These are phyloP conservation scores for Tolypocladium ophioglossoides DNA, from an alignment of 2,329 filamentous ascomycete species.

Conservation along the genomic window DNA sequence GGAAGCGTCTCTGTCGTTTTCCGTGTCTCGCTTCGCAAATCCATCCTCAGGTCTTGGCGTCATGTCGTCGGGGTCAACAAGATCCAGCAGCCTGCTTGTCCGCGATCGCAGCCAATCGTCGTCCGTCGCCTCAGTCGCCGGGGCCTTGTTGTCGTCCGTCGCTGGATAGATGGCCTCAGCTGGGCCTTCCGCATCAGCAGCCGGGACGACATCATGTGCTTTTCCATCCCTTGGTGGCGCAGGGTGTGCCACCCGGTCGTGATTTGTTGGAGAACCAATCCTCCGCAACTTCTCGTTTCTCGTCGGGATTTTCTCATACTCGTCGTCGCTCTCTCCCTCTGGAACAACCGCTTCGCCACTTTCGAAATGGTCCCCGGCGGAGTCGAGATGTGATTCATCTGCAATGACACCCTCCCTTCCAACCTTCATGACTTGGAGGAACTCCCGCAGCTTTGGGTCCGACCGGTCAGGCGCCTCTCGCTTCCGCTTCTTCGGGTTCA, in stretches of 20 bases:
- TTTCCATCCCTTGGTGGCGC: conserved; percentile 5
- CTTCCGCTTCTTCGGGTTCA: conserved; percentile 57
- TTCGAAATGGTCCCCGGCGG: conserved; percentile 9
- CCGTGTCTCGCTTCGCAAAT: conserved; percentile 7
- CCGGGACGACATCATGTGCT: neutral
- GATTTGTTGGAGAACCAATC: conserved; percentile 12
- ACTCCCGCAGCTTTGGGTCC: conserved; percentile 79
- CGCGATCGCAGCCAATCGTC: conserved; percentile 86
- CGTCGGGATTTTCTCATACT: conserved; percentile 58
- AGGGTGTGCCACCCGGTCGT: conserved; percentile 1
- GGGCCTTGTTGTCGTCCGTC: conserved; percentile 13
- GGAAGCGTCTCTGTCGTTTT: conserved; percentile 9
- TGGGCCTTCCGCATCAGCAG: conserved; percentile 3
- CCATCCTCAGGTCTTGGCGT: conserved; percentile 3
- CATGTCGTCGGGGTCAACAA: conserved; percentile 66
- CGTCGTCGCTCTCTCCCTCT: conserved; percentile 58
- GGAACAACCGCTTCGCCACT: conserved; percentile 25
- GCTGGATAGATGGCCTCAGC: conserved; percentile 10
- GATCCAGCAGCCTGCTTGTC: conserved; percentile 75
- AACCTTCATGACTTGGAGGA: conserved; percentile 69
- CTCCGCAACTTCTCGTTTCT: conserved; percentile 37
- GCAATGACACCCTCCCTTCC: conserved; percentile 22
- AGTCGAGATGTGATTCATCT: conserved; percentile 15
- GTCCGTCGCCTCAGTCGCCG: conserved; percentile 48
- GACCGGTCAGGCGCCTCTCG: conserved; percentile 45